Evolutionary conservation across 2,329 filamentous ascomycete species (phyloP).

Genomic region (Plenodomus lindquistii): DNA sequence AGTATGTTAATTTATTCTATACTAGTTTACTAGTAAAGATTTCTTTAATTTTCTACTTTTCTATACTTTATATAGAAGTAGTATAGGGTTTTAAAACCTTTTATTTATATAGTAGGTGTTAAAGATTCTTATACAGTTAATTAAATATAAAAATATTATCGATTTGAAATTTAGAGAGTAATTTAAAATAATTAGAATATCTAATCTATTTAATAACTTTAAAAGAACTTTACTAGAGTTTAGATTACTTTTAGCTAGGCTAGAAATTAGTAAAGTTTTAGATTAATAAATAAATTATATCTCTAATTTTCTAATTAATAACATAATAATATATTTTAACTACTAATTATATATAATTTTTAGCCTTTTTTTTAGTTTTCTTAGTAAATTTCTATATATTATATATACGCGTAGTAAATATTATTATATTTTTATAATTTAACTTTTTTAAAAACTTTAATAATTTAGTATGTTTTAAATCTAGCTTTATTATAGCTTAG

Average conservation of each 20-base stretch:
- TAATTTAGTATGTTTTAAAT: neutral
- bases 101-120: neutral
- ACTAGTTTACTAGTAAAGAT: neutral
- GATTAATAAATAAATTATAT: neutral
- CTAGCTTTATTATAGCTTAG: neutral
- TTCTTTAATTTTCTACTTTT: neutral
- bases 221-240: neutral
- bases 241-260: neutral
- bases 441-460: neutral
- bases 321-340: neutral
- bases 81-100: neutral
- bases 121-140: neutral
- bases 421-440: neutral
- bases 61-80: neutral
- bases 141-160: neutral
- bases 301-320: neutral
- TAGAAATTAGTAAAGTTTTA: neutral
- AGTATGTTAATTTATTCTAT: neutral
- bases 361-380: neutral
- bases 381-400: neutral
- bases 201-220: neutral
- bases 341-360: neutral
- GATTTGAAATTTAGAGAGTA: neutral
- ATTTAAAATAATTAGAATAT: neutral
- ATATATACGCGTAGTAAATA: neutral